Percentiles rank a stretch among this genome's conserved stretches.
These are phyloP conservation scores for Chrysosporium queenslandicum DNA, from an alignment of 2,329 filamentous ascomycete species.

Conservation along the genomic window DNA sequence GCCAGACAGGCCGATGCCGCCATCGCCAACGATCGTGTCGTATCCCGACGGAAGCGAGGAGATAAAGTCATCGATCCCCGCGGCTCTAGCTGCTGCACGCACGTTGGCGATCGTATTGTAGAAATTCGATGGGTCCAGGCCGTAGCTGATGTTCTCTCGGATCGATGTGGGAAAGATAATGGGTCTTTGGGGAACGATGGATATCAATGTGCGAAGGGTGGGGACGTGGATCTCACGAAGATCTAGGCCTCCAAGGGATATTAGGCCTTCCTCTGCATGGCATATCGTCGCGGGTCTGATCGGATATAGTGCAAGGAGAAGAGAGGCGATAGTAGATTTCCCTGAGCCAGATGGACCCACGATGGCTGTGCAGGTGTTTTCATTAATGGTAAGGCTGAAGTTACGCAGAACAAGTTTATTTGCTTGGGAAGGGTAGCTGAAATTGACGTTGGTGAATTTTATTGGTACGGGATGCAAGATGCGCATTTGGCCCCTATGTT, in stretches of 20 bases:
- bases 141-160: slow-evolving; percentile 59
- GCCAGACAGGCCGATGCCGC: slow-evolving; percentile 62
- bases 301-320: slow-evolving; percentile 64
- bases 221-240: slow-evolving; percentile 51
- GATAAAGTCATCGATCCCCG: slow-evolving; percentile 66
- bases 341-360: slow-evolving; percentile 82
- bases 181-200: slow-evolving; percentile 53
- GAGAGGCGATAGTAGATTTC: slow-evolving; percentile 70
- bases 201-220: slow-evolving; percentile 50
- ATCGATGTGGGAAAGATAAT: slow-evolving; percentile 47
- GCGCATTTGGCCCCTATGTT: slow-evolving; percentile 43
- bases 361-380: slow-evolving; percentile 61
- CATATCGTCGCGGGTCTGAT: slow-evolving; percentile 42
- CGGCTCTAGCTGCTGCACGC: slow-evolving; percentile 47
- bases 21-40: slow-evolving; percentile 64
- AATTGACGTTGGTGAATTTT: slow-evolving; percentile 53
- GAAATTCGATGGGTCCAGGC: slow-evolving; percentile 47
- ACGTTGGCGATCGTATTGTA: slow-evolving; percentile 41
- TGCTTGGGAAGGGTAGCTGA: slow-evolving; percentile 58
- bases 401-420: slow-evolving; percentile 48
- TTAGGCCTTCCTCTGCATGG: slow-evolving; percentile 31
- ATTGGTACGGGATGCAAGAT: slow-evolving; percentile 42
- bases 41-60: slow-evolving; percentile 60
- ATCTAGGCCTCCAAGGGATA: slow-evolving; percentile 45
- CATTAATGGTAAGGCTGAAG: slow-evolving; percentile 55